Conservation (phyloP, 2,329 filamentous ascomycete genomes). For the Ophiostoma himal-ulmi region DNA sequence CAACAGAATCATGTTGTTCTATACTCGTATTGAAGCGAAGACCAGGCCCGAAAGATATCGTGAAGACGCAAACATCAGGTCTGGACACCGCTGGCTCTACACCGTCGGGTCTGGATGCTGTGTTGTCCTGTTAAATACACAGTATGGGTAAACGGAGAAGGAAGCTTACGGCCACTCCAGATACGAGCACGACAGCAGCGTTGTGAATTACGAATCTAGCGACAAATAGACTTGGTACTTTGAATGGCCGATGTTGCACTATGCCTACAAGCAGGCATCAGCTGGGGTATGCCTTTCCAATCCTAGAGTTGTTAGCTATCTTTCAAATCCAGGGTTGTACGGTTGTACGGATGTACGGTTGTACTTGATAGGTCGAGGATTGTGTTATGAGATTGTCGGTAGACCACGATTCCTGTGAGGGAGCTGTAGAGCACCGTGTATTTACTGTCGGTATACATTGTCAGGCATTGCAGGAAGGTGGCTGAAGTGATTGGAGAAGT, state of each 20-base stretch:
- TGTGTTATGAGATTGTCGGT: too few relatives aligned
- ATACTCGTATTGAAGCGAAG: neutral
- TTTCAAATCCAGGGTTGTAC: neutral
- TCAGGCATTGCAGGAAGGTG: too few relatives aligned
- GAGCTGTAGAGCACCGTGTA: too few relatives aligned
- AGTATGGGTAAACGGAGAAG: neutral
- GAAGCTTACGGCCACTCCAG: neutral
- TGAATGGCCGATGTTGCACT: neutral
- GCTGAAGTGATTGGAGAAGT: too few relatives aligned
- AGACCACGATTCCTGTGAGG: too few relatives aligned
- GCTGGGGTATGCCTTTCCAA: neutral
- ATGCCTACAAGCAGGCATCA: neutral
- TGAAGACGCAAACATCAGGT: neutral
- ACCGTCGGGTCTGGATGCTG: neutral
- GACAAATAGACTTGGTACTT: constrained; percentile 5
- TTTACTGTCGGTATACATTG: too few relatives aligned
- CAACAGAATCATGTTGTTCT: neutral
- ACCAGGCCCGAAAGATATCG: neutral
- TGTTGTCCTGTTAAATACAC: neutral
- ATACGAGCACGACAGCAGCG: constrained; percentile 10
- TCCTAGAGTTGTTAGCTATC: neutral
- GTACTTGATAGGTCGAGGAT: too few relatives aligned
- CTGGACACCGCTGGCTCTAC: neutral
- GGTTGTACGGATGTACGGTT: neutral
- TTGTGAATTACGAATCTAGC: neutral